These are phyloP conservation scores for Starmera stellimalicola DNA, from an alignment of 1,139 yeast species.

Conservation along the genomic window DNA sequence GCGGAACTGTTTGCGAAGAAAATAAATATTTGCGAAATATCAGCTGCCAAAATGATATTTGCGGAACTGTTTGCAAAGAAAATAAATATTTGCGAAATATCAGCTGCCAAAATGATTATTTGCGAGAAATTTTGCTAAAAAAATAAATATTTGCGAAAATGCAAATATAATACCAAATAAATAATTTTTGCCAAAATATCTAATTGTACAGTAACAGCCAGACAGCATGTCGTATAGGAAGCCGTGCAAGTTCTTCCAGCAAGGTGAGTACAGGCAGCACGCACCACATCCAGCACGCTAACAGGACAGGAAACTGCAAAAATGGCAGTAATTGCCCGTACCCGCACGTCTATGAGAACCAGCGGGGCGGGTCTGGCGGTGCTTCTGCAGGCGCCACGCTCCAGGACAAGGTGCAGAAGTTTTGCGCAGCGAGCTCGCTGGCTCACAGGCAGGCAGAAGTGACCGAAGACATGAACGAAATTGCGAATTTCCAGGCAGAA, in stretches of 20 bases:
- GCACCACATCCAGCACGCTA: too few species aligned
- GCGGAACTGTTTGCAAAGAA: too few species aligned
- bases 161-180: too few species aligned
- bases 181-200: neutral
- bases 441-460: slow-evolving; percentile 20
- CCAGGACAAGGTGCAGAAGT: slow-evolving; percentile 11
- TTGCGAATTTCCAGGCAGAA: slow-evolving; percentile 16
- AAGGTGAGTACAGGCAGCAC: too few species aligned
- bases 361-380: slow-evolving; percentile 4
- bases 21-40: too few species aligned
- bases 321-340: slow-evolving; percentile 31
- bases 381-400: slow-evolving; percentile 10
- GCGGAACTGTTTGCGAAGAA: too few species aligned
- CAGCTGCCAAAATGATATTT: too few species aligned
- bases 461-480: slow-evolving; percentile 19
- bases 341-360: slow-evolving; percentile 25
- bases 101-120: too few species aligned
- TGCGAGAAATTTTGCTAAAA: too few species aligned
- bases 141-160: too few species aligned
- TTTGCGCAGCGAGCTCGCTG: slow-evolving; percentile 15
- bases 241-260: slow-evolving; percentile 32
- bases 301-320: slow-evolving; percentile 24
- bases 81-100: too few species aligned
- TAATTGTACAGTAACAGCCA: neutral
- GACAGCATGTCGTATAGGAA: slow-evolving; percentile 12